These are phyloP conservation scores for Athelia sp. DNA, from an alignment of 1,284 basidiomycete species.

Conservation along the genomic window DNA sequence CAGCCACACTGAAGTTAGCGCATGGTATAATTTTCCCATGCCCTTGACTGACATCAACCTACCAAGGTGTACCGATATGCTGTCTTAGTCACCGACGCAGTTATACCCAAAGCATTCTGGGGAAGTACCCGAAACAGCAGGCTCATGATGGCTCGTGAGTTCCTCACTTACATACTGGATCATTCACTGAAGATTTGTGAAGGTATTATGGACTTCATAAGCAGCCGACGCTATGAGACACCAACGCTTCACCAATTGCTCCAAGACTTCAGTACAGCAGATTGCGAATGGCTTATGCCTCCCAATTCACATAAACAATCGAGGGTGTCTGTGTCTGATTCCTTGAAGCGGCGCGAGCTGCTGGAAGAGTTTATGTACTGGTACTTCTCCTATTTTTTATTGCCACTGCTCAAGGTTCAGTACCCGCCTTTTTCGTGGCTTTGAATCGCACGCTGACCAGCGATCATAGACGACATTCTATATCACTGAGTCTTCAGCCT, in stretches of 20 bases:
- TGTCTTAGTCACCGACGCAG: constrained; percentile 52
- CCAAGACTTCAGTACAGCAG: constrained; percentile 72
- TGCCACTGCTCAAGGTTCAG: constrained; percentile 74
- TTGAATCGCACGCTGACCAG: background rate
- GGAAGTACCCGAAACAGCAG: constrained; percentile 72
- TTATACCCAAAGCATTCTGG: constrained; percentile 78
- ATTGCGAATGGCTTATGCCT: constrained; percentile 79
- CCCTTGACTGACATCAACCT: constrained; percentile 3
- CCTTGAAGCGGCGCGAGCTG: constrained; percentile 70
- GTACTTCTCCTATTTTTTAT: constrained; percentile 86
- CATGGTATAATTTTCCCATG: background rate
- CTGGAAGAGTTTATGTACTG: constrained; percentile 86
- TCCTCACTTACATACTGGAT: background rate
- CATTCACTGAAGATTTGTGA: background rate
- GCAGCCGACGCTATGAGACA: constrained; percentile 76
- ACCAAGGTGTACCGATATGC: constrained; percentile 72
- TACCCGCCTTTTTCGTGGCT: background rate
- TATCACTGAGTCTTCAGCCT: constrained; percentile 87
- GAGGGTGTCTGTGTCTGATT: constrained; percentile 61
- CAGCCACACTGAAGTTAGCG: constrained; percentile 50
- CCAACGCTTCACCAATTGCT: constrained; percentile 76
- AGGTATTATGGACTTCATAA: constrained; percentile 75
- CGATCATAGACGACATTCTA: constrained; percentile 82
- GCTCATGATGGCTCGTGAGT: constrained; percentile 57
- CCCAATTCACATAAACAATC: constrained; percentile 31